Percentiles rank a stretch among this genome's conserved stretches.
Conservation (phyloP, 148 eudicot species). For the Heliosperma pusillum region DNA sequence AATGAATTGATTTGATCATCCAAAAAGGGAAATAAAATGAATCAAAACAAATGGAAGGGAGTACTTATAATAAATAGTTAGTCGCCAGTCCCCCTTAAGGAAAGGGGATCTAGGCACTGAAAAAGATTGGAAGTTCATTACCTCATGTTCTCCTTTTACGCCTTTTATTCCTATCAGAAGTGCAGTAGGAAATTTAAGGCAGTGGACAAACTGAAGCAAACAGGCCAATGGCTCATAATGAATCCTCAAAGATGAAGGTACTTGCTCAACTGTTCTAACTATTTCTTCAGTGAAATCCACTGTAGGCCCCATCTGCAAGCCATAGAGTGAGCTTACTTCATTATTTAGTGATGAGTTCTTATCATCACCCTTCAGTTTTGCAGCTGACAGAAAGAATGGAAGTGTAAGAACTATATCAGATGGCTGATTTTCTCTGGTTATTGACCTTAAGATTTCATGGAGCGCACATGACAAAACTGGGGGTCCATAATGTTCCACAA, state of each 20-base stretch:
- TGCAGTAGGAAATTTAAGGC: conserved; percentile 48
- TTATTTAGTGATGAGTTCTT: conserved; percentile 27
- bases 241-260: conserved; percentile 56
- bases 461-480: conserved; percentile 70
- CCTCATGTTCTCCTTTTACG: conserved; percentile 53
- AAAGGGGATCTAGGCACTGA: not conserved
- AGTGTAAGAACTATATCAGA: conserved; percentile 39
- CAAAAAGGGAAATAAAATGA: too few relatives aligned
- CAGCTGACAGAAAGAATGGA: conserved; percentile 50
- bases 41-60: not conserved
- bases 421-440: conserved; percentile 37
- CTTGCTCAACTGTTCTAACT: conserved; percentile 37
- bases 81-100: not conserved
- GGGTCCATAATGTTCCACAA: conserved; percentile 54
- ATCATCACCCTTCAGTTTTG: conserved; percentile 60
- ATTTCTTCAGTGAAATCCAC: conserved; percentile 41
- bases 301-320: conserved; percentile 51
- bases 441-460: conserved; percentile 53
- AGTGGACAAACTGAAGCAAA: conserved; percentile 58
- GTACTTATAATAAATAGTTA: not conserved
- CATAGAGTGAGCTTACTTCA: conserved; percentile 33
- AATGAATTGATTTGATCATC: too few relatives aligned
- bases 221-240: conserved; percentile 63
- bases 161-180: conserved; percentile 52
- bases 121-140: conserved; percentile 22